Conservation (phyloP, 2,329 filamentous ascomycete species). For the Myriosclerotinia scirpicola region DNA sequence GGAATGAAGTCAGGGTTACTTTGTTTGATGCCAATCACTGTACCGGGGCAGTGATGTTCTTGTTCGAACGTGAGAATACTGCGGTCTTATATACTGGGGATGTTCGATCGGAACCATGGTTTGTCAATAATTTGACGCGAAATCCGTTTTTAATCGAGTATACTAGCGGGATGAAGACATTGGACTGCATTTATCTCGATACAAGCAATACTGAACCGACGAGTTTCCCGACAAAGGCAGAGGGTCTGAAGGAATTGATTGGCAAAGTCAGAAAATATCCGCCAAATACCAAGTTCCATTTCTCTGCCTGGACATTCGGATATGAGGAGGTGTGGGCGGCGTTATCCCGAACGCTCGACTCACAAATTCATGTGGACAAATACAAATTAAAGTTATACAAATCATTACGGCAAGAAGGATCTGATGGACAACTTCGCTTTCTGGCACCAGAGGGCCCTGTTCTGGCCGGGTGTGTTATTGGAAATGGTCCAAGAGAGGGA, state of each 20-base stretch:
- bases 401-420: conserved; percentile 51
- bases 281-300: conserved; percentile 73
- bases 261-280: conserved; percentile 68
- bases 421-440: conserved; percentile 44
- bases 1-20: conserved; percentile 72
- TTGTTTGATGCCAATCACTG: conserved; percentile 93
- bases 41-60: conserved; percentile 85
- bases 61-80: conserved; percentile 72
- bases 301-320: conserved; percentile 88
- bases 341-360: conserved; percentile 67
- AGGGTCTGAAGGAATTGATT: conserved; percentile 74
- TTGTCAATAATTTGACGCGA: conserved; percentile 70
- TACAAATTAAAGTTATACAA: conserved; percentile 76
- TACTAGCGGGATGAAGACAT: conserved; percentile 58
- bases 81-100: conserved; percentile 88
- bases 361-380: conserved; percentile 75
- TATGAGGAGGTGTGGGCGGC: conserved; percentile 93
- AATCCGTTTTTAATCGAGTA: conserved; percentile 77
- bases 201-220: conserved; percentile 66
- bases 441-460: conserved; percentile 60
- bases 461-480: conserved; percentile 71
- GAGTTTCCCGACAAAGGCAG: conserved; percentile 61
- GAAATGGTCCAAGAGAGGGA: conserved; percentile 67
- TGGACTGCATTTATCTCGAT: conserved; percentile 87
- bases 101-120: conserved; percentile 82